Base-by-base conservation (phyloP, 139 green algal species). In the Raphidocelis subcapitata region DNA sequence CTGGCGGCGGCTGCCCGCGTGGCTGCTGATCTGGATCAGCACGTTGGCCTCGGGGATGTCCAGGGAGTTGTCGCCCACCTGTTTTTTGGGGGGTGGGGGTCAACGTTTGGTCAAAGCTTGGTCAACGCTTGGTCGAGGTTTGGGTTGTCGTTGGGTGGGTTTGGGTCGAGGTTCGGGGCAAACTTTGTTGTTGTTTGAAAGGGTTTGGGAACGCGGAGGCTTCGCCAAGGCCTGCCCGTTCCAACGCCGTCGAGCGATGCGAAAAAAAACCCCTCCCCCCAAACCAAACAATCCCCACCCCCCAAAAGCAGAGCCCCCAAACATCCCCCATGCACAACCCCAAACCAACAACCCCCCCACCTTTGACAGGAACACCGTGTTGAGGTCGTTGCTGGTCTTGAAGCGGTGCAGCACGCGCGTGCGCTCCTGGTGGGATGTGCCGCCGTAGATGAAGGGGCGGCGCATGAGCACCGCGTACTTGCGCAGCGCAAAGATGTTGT, bases 11-110 rank as follows among this genome's bases (percentile, higher is more conserved):
- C 86, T 95, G 4, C 95, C 96, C 5, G 89, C 96, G 81, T 99
- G 96, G 37, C 80, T 93, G 57, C 84, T 92, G 73, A 99, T 98
- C 85, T 99, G 96, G 59, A 99, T 97, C 46, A 99, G 92, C 54
- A 99, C 96, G 66, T 99, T 99, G 35, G 96, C 96, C 82, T 99
- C 96, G 0, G 96, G 96, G 74, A 99, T 99, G 82, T 99, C 96
- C 60, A 99, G 92, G 4, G 91, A 97, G 86, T 99, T 99, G 83
- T 99, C 96, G 1, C 96, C 96, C 29, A 97, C 92, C 88, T 93
- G 73, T 1, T n/a, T n/a, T n/a, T n/a, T n/a, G n/a, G n/a, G n/a
- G n/a, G n/a, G 60, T 52, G 33, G 21, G 33, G 16, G 16, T 55
- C 47, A 55, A 14, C 15, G 47, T n/a, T n/a, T n/a, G n/a, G n/a